Evolutionary conservation across 2,329 filamentous ascomycete genomes (phyloP).

Genomic region (Domatiomyces globalis): DNA sequence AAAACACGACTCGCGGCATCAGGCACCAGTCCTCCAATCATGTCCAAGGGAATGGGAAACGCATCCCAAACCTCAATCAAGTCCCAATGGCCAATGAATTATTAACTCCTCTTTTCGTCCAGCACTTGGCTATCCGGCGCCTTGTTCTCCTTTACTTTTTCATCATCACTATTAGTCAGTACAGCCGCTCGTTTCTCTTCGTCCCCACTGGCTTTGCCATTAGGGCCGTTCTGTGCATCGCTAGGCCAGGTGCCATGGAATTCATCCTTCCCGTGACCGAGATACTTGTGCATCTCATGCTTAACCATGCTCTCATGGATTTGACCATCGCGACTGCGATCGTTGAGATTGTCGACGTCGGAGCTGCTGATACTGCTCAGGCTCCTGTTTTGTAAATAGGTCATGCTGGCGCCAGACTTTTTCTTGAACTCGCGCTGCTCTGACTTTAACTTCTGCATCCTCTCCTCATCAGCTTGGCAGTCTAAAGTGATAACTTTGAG

Average conservation of each 20-base stretch:
- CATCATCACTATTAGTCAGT: background rate
- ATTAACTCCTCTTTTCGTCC: too few relatives aligned
- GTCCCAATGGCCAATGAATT: too few relatives aligned
- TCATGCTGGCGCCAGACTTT: slow-evolving; percentile 38
- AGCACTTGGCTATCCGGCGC: too few relatives aligned
- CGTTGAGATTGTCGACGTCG: slow-evolving; percentile 45
- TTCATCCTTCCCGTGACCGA: slow-evolving; percentile 10
- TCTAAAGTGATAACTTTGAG: slow-evolving; percentile 60
- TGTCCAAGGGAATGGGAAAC: background rate
- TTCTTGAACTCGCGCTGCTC: slow-evolving; percentile 64
- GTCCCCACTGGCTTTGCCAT: background rate
- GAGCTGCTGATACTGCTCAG: slow-evolving; percentile 37
- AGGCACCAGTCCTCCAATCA: background rate
- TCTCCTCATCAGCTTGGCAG: slow-evolving; percentile 56
- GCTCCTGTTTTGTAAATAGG: slow-evolving; percentile 40
- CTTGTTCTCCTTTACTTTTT: background rate
- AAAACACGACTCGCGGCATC: background rate
- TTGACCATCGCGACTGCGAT: slow-evolving; percentile 6
- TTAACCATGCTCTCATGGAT: slow-evolving; percentile 9
- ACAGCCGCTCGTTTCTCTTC: background rate
- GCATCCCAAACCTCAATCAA: too few relatives aligned
- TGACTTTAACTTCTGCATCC: slow-evolving; percentile 60
- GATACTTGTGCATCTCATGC: slow-evolving; percentile 12
- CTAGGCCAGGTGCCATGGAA: slow-evolving; percentile 3
- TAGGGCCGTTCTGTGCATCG: background rate